Evolutionary conservation across 192 early-diverging fungal genomes (phyloP).

Genomic region (Coemansia sp.): DNA sequence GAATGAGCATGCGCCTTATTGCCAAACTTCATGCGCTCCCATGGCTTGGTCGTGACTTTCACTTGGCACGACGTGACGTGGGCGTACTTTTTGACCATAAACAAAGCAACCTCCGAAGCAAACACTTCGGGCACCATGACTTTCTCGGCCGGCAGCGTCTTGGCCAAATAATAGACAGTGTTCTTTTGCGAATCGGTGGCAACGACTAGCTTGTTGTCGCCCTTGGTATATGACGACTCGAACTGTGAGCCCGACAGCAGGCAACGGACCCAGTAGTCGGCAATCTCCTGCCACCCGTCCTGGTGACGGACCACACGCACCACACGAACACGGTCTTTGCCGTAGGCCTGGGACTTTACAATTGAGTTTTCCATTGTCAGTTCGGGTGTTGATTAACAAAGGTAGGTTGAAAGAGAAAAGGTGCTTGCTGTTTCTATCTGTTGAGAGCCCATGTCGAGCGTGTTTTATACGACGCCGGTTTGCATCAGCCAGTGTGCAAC

Average conservation of each 20-base stretch:
- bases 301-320: constrained; percentile 65
- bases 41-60: constrained; percentile 70
- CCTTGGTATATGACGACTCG: constrained; percentile 71
- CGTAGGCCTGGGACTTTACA: constrained; percentile 65
- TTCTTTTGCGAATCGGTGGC: constrained; percentile 81
- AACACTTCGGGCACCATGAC: constrained; percentile 75
- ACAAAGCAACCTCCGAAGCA: constrained; percentile 64
- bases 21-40: constrained; percentile 68
- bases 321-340: constrained; percentile 73
- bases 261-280: constrained; percentile 66
- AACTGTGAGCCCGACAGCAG: constrained; percentile 61
- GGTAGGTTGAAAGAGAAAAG: background rate
- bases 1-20: constrained; percentile 67
- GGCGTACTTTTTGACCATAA: constrained; percentile 70
- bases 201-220: constrained; percentile 72
- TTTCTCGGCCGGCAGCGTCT: constrained; percentile 57
- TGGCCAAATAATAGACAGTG: constrained; percentile 73
- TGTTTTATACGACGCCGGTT: too few species aligned
- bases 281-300: constrained; percentile 63
- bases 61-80: constrained; percentile 66
- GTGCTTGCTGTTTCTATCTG: background rate
- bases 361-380: constrained; percentile 47
- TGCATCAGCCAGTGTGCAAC: background rate
- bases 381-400: background rate
- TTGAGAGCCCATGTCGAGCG: background rate